A percentile compares a stretch with the other conserved stretches of the same genome.
Evolutionary conservation across 352 stramenopile genomes (phyloP).

Genomic region (Phytophthora pini): DNA sequence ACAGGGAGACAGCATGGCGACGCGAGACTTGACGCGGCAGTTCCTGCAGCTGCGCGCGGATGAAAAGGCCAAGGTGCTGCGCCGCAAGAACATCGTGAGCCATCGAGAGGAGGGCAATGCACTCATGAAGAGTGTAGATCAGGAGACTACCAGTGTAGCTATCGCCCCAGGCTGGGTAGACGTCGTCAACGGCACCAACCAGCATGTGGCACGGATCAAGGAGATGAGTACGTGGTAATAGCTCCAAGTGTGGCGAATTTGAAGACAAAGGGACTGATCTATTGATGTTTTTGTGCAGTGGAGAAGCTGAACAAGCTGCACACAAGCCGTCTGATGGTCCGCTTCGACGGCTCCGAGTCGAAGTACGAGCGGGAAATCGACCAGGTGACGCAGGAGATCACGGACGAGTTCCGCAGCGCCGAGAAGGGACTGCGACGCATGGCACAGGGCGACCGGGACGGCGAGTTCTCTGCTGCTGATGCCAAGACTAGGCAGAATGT

Average conservation of each 20-base stretch:
- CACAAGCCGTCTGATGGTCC: constrained; percentile 88
- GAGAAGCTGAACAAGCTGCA: constrained; percentile 87
- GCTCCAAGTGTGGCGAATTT: background rate
- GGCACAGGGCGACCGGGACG: constrained; percentile 57
- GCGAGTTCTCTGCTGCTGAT: constrained; percentile 78
- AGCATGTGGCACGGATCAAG: constrained; percentile 83
- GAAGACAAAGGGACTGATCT: background rate
- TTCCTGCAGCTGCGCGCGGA: constrained; percentile 78
- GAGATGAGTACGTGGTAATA: constrained; percentile 69
- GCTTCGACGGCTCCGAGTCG: constrained; percentile 86
- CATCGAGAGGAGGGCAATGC: constrained; percentile 72
- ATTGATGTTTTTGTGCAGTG: constrained; percentile 51
- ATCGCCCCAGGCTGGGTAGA: constrained; percentile 80
- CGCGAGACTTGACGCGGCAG: constrained; percentile 74
- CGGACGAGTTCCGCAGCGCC: constrained; percentile 80
- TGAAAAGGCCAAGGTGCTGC: constrained; percentile 84
- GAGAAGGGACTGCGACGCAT: constrained; percentile 82
- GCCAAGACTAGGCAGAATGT: constrained; percentile 89
- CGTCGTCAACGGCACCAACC: constrained; percentile 80
- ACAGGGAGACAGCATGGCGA: constrained; percentile 58
- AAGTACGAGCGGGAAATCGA: constrained; percentile 89
- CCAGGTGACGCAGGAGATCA: constrained; percentile 81
- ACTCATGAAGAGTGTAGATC: constrained; percentile 65
- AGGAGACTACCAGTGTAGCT: constrained; percentile 42
- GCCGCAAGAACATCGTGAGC: constrained; percentile 85